A percentile compares a stretch with the other conserved stretches of the same genome.
Evolutionary conservation across 257 asterid genomes (phyloP).

Genomic region (Coffea canephora): DNA sequence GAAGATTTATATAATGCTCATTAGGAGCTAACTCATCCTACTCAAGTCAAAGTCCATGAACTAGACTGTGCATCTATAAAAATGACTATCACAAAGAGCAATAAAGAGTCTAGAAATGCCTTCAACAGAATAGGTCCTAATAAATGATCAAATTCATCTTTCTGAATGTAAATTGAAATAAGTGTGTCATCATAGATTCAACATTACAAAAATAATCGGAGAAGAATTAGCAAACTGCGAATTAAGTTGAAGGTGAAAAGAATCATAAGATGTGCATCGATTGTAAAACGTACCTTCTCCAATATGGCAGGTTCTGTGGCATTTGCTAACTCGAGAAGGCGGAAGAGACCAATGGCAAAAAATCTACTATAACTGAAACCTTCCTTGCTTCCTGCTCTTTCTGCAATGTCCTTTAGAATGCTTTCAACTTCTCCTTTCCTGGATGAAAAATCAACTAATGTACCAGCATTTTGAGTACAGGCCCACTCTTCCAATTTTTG

Average conservation of each 20-base stretch:
- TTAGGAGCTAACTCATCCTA: neutral
- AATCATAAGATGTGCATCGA: neutral
- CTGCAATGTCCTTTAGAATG: slow-evolving; percentile 68
- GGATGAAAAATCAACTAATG: slow-evolving; percentile 74
- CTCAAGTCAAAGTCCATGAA: neutral
- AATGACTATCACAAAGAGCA: neutral
- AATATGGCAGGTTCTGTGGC: slow-evolving; percentile 76
- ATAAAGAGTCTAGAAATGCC: neutral
- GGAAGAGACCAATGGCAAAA: slow-evolving; percentile 94
- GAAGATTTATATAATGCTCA: neutral
- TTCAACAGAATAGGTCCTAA: neutral
- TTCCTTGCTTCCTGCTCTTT: slow-evolving; percentile 67
- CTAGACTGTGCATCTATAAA: neutral
- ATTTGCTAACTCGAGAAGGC: slow-evolving; percentile 86
- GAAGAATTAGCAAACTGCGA: neutral
- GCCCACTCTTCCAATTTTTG: slow-evolving; percentile 95
- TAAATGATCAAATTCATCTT: neutral
- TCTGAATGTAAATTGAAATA: neutral
- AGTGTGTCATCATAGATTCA: neutral
- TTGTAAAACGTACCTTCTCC: slow-evolving; percentile 56
- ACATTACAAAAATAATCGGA: neutral
- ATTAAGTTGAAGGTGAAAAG: neutral
- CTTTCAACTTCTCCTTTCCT: slow-evolving; percentile 81
- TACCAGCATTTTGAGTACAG: slow-evolving; percentile 54
- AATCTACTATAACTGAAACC: slow-evolving; percentile 86